Evolutionary conservation across 1,139 yeast species (phyloP).

Genomic region (Pichia inconspicua): DNA sequence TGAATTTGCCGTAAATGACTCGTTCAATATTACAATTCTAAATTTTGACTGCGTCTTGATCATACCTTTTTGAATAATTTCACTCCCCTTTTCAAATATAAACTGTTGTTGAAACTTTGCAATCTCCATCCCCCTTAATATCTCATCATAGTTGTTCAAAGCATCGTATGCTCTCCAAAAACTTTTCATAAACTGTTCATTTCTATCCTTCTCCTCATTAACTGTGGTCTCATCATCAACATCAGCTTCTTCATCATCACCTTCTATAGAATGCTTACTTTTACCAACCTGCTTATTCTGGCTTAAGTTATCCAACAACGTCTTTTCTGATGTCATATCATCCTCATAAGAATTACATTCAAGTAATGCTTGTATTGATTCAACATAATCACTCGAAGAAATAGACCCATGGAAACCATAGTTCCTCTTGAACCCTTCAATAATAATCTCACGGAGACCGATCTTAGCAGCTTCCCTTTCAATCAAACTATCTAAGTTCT

Average conservation of each 20-base stretch:
- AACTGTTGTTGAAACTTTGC: conserved; percentile 80
- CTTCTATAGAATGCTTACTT: not conserved
- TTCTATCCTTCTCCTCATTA: conserved; percentile 31
- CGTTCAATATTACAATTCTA: conserved; percentile 80
- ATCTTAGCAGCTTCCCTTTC: conserved; percentile 63
- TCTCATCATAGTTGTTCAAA: conserved; percentile 50
- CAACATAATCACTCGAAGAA: conserved; percentile 91
- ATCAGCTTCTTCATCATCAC: conserved; percentile 2
- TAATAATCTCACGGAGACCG: conserved; percentile 74
- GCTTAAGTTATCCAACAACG: not conserved
- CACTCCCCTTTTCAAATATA: conserved; percentile 84
- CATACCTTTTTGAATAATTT: conserved; percentile 72
- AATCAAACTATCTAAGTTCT: conserved; percentile 63
- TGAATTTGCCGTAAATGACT: conserved; percentile 34
- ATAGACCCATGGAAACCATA: conserved; percentile 83
- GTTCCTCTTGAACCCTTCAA: conserved; percentile 80
- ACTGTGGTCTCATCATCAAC: conserved; percentile 16
- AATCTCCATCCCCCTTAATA: conserved; percentile 63
- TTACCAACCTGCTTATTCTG: not conserved
- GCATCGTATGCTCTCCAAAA: conserved; percentile 98
- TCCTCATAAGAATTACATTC: conserved; percentile 44
- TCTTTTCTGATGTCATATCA: not conserved
- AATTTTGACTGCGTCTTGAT: conserved; percentile 75
- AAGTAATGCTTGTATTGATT: conserved; percentile 73
- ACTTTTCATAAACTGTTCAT: conserved; percentile 73